Evolutionary conservation across 2,329 filamentous ascomycete species (phyloP).

Genomic region (Colletotrichum nymphaeae): DNA sequence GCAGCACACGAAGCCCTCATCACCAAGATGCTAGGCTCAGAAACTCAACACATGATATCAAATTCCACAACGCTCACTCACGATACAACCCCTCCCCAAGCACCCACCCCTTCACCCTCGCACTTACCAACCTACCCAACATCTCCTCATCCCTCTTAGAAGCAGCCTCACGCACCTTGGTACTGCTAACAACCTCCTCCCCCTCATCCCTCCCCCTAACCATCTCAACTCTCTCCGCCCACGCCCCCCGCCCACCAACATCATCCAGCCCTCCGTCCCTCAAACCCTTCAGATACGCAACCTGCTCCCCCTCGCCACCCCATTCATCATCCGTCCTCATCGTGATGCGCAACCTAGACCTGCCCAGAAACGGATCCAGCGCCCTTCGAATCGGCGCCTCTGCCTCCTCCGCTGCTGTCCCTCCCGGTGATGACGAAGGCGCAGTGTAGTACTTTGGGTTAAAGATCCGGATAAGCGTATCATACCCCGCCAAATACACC

Average conservation of each 20-base stretch:
- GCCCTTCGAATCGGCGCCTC: slow-evolving; percentile 60
- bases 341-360: slow-evolving; percentile 72
- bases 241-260: slow-evolving; percentile 66
- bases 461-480: slow-evolving; percentile 79
- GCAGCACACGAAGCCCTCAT: background rate
- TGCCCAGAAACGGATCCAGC: slow-evolving; percentile 72
- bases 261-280: slow-evolving; percentile 57
- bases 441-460: slow-evolving; percentile 76
- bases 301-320: slow-evolving; percentile 67
- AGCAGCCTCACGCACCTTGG: slow-evolving; percentile 70
- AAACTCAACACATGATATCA: too few relatives aligned
- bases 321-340: slow-evolving; percentile 71
- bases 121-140: slow-evolving; percentile 66
- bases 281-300: slow-evolving; percentile 64
- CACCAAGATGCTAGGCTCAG: too few relatives aligned
- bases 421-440: background rate
- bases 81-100: slow-evolving; percentile 66
- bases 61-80: slow-evolving; percentile 34
- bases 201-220: slow-evolving; percentile 58
- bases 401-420: background rate
- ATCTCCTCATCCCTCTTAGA: slow-evolving; percentile 56
- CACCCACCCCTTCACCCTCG: slow-evolving; percentile 69
- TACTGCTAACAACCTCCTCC: slow-evolving; percentile 65
- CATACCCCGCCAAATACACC: slow-evolving; percentile 79
- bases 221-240: slow-evolving; percentile 71